A percentile compares a stretch with the other conserved stretches of the same genome.
Evolutionary conservation across 306 rosid genomes (phyloP).

Genomic region (Begonia peltatifolia): DNA sequence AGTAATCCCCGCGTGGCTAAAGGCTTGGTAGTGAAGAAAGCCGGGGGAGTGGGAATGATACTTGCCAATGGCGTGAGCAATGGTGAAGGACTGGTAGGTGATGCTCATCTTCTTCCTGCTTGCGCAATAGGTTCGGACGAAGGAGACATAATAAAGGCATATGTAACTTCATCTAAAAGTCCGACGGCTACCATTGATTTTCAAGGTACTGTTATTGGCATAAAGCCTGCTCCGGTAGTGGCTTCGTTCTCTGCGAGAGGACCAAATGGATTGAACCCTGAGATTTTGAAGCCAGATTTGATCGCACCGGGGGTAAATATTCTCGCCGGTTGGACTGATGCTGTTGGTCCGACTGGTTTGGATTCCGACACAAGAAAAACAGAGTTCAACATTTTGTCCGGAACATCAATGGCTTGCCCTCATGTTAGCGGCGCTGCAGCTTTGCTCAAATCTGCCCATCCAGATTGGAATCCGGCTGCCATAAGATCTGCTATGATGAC

Average conservation of each 20-base stretch:
- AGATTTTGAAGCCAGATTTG: constrained; percentile 74
- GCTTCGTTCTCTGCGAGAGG: constrained; percentile 82
- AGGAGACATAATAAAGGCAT: constrained; percentile 49
- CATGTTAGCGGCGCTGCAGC: constrained; percentile 91
- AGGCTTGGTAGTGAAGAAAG: constrained; percentile 70
- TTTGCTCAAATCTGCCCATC: constrained; percentile 72
- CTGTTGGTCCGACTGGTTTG: constrained; percentile 72
- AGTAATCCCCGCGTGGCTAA: constrained; percentile 69
- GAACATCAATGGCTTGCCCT: constrained; percentile 93
- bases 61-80: constrained; percentile 57
- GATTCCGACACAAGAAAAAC: constrained; percentile 44
- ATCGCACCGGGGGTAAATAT: constrained; percentile 87
- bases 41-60: constrained; percentile 88
- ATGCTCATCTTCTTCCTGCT: constrained; percentile 72
- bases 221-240: constrained; percentile 79
- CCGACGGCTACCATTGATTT: constrained; percentile 68
- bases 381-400: constrained; percentile 72
- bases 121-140: constrained; percentile 63
- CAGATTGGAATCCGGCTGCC: constrained; percentile 83
- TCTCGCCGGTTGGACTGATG: constrained; percentile 74
- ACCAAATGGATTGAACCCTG: constrained; percentile 54
- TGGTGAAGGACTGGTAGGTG: constrained; percentile 84
- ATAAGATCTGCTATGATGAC: constrained; percentile 89
- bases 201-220: constrained; percentile 63
- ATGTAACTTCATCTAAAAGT: constrained; percentile 26